Conservation (phyloP, 148 eudicot species). For the Agrostemma githago region DNA sequence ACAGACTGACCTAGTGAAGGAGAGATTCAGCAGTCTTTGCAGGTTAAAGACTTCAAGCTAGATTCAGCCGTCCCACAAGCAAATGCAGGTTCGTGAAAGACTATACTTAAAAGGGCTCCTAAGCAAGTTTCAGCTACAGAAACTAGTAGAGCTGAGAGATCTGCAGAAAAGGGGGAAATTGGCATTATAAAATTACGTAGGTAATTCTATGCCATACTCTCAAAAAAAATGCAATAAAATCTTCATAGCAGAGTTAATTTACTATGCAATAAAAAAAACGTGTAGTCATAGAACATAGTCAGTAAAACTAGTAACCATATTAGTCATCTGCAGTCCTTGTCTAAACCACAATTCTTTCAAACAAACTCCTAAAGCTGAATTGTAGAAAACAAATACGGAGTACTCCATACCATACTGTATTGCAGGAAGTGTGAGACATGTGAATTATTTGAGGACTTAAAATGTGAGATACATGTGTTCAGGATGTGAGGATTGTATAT, state of each 20-base stretch:
- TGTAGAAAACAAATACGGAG: neutral
- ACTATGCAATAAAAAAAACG: neutral
- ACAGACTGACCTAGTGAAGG: conserved; percentile 19
- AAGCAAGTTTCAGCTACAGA: conserved; percentile 8
- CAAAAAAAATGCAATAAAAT: neutral
- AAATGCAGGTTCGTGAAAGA: neutral
- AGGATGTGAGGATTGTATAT: neutral
- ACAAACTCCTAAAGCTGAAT: neutral
- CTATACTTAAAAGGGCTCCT: conserved; percentile 6
- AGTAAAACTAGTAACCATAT: neutral
- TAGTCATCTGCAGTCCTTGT: neutral
- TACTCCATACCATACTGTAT: neutral
- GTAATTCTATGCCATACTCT: neutral
- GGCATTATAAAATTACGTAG: neutral
- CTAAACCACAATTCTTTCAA: neutral
- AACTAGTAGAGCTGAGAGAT: conserved; percentile 2
- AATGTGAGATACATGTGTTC: neutral
- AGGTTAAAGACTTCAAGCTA: neutral
- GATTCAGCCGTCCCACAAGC: conserved; percentile 15
- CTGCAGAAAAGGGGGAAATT: conserved; percentile 8
- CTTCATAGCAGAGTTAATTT: neutral
- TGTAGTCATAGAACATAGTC: neutral
- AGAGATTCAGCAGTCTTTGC: conserved; percentile 4
- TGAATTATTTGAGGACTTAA: neutral
- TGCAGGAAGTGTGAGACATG: neutral